Conservation (phyloP, 2,329 filamentous ascomycete species). For the Cryphonectria naterciae region DNA sequence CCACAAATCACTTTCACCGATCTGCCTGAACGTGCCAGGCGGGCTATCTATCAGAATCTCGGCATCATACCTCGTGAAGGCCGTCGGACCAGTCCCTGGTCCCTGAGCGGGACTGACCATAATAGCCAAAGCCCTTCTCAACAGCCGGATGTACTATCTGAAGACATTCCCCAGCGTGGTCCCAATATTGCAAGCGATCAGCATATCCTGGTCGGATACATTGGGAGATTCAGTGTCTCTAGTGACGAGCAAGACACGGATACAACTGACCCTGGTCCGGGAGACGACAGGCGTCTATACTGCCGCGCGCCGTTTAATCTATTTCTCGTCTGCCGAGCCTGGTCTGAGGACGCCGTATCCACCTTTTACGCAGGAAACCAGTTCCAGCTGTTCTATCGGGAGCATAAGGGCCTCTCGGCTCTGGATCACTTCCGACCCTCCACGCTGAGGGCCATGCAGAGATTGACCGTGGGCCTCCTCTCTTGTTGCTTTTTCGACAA, state of each 20-base stretch:
- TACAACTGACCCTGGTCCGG: not conserved
- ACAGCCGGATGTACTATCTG: not conserved
- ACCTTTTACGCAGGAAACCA: not conserved
- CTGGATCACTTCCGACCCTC: not conserved
- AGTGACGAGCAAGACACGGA: not conserved
- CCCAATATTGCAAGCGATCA: not conserved
- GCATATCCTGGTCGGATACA: not conserved
- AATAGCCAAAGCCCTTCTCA: not conserved
- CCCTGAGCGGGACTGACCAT: not conserved
- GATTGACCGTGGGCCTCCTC: not conserved
- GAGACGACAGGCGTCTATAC: not conserved
- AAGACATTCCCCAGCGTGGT: not conserved
- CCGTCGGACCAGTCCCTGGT: not conserved
- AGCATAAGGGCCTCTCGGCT: not conserved
- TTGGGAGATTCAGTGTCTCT: not conserved
- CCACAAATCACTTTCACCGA: not conserved
- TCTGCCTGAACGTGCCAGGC: not conserved
- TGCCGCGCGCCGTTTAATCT: not conserved
- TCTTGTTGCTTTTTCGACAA: not conserved
- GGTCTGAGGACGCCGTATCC: not conserved
- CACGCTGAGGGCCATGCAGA: not conserved
- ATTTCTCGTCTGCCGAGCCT: constrained; percentile 4
- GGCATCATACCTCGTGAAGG: not conserved
- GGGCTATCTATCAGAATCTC: not conserved
- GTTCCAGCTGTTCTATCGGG: not conserved